Base-by-base conservation (phyloP, 768 basidiomycete genomes). In the Mycena metata region DNA sequence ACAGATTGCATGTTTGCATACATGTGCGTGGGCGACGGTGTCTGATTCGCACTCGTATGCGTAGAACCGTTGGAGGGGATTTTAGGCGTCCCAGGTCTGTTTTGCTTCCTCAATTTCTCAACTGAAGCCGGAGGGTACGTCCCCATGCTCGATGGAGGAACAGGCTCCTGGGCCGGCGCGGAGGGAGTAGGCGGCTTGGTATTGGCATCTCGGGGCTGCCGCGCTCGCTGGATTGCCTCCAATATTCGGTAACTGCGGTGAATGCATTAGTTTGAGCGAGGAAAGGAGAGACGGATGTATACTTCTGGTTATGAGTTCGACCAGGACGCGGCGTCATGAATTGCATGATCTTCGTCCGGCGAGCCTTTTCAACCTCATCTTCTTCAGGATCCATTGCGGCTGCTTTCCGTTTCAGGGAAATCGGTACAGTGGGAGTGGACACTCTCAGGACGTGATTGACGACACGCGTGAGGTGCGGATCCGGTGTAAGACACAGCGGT, bases 401-500 rank as follows among this genome's bases (percentile, higher is more conserved):
- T 42, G 90, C 90, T 76, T 95, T 95, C 21, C 93, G 86, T 69
- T 95, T 95, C 67, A 94, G 80, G 1, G 94, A 90, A 19, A 84
- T 80, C 2, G 93, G 92, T 17, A 89, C 85, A n/a, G 89, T 85
- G 0, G 93, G 91, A 0, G 89, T 89, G 1, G 94, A 91, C 0
- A 91, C 89, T 61, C 92, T 83, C 47, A 92, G 80, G 7, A 93
- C 85, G 70, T 89, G 88, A 76, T 96, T 96, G 12, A 87, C 92
- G 23, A 94, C 86, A 46, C 93, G 88, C 23, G 90, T 85, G 41
- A 95, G 84, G 75, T 91, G 90, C 2, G 91, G 89, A 73, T 95
- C 88, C 3, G 94, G 94, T 70, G 93, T 89, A 33, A 96, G 85
- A 75, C 93, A 95, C 50, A 96, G 82, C 7, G 94, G 90, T 7